These are phyloP conservation scores for Yamadazyma buinensis DNA, from an alignment of 1,139 yeast species.

Conservation along the genomic window DNA sequence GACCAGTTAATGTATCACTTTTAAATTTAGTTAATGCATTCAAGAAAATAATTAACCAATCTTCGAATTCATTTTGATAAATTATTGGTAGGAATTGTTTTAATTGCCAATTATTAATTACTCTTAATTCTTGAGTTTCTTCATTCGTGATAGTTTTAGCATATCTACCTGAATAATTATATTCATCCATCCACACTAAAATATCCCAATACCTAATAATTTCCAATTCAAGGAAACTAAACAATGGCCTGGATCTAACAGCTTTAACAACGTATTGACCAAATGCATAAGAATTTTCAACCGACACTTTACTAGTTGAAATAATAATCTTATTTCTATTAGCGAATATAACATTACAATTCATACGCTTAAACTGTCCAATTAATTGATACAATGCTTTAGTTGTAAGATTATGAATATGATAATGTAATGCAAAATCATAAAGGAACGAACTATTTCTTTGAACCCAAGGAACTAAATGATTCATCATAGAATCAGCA, in stretches of 20 bases:
- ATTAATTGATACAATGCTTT: slow-evolving; percentile 79
- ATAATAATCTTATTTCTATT: slow-evolving; percentile 72
- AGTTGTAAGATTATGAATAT: slow-evolving; percentile 80
- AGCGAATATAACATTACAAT: slow-evolving; percentile 77
- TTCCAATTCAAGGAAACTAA: slow-evolving; percentile 73
- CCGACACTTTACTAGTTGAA: slow-evolving; percentile 66
- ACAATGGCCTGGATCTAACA: slow-evolving; percentile 75
- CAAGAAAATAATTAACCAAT: slow-evolving; percentile 77
- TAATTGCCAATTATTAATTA: slow-evolving; percentile 78
- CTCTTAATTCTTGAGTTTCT: slow-evolving; percentile 55
- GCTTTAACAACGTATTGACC: slow-evolving; percentile 85
- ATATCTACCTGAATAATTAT: slow-evolving; percentile 81
- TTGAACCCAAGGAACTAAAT: slow-evolving; percentile 86
- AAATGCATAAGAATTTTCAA: slow-evolving; percentile 88
- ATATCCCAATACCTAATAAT: slow-evolving; percentile 87
- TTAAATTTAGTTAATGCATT: slow-evolving; percentile 66
- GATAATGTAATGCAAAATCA: slow-evolving; percentile 78
- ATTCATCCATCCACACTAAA: slow-evolving; percentile 91
- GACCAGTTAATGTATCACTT: slow-evolving; percentile 31
- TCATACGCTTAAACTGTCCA: slow-evolving; percentile 75
- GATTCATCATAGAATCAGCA: slow-evolving; percentile 84
- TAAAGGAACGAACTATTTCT: slow-evolving; percentile 68
- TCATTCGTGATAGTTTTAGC: slow-evolving; percentile 56
- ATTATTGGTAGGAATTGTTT: slow-evolving; percentile 69
- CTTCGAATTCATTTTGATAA: slow-evolving; percentile 78